Evolutionary conservation across 257 asterid species (phyloP).

Genomic region (Solanum neorickii): DNA sequence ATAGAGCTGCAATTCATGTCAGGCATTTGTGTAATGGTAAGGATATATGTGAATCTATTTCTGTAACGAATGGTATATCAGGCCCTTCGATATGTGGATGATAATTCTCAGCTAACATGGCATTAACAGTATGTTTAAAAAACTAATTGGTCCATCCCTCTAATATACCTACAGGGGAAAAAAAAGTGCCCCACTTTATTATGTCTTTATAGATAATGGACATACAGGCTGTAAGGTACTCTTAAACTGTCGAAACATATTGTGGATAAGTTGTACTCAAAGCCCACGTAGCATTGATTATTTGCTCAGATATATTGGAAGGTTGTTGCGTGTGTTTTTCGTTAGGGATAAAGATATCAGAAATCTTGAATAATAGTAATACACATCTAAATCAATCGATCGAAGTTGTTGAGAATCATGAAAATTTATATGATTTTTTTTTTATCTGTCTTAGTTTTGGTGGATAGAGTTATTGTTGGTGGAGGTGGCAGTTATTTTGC

Average conservation of each 20-base stretch:
- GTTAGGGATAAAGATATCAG: background rate
- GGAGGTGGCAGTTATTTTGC: background rate
- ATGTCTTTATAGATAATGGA: background rate
- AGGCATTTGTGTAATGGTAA: no score
- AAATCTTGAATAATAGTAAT: background rate
- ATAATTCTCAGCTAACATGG: background rate
- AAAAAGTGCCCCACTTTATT: background rate
- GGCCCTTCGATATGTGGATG: background rate
- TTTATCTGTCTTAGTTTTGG: background rate
- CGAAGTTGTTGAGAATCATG: no score
- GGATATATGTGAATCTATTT: background rate
- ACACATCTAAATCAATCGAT: background rate
- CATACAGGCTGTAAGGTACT: background rate
- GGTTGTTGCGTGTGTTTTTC: background rate
- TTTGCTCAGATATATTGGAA: background rate
- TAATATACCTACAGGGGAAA: background rate
- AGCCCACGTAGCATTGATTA: background rate
- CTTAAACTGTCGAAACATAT: background rate
- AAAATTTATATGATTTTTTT: no score
- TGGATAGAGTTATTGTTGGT: background rate
- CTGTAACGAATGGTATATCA: background rate
- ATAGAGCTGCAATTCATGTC: background rate
- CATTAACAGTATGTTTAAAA: background rate
- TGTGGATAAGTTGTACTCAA: background rate
- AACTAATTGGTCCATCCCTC: background rate